Evolutionary conservation across 139 green algal species (phyloP).

Genomic region (Raphidocelis subcapitata): DNA sequence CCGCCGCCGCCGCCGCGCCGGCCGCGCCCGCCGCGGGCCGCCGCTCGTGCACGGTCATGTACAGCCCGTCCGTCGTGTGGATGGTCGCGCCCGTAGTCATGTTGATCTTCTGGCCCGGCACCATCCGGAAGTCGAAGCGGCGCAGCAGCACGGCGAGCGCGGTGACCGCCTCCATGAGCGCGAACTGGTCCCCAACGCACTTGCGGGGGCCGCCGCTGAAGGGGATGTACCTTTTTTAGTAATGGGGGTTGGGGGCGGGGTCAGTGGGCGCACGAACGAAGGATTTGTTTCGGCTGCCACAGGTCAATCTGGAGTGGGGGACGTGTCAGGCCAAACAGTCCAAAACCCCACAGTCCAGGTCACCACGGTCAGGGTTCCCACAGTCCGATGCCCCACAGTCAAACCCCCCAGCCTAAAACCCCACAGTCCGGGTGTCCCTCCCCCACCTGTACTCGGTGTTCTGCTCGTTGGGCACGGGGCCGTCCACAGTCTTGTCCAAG

Average conservation of each 20-base stretch:
- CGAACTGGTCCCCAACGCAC: conserved; percentile 98
- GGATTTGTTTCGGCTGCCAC: too few relatives aligned
- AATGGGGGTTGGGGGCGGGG: too few relatives aligned
- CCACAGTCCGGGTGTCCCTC: not conserved
- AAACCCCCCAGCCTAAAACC: too few relatives aligned
- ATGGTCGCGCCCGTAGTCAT: conserved; percentile 98
- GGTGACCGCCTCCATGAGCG: conserved; percentile 89
- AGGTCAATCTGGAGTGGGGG: too few relatives aligned
- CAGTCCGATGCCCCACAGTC: too few relatives aligned
- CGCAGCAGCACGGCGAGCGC: conserved; percentile 83
- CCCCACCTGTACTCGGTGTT: conserved; percentile 93
- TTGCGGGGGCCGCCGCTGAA: conserved; percentile 91
- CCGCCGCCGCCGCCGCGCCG: conserved; percentile 9
- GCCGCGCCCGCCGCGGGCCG: not conserved
- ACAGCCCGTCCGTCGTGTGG: conserved; percentile 88
- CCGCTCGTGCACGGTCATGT: conserved; percentile 70
- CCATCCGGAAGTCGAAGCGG: conserved; percentile 76
- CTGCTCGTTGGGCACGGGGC: conserved; percentile 88
- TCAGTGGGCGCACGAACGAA: too few relatives aligned
- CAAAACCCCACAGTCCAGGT: too few relatives aligned
- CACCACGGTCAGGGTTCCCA: too few relatives aligned
- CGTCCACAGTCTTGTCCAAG: too few relatives aligned
- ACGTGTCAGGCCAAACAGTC: too few relatives aligned
- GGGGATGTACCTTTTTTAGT: conserved; percentile 57
- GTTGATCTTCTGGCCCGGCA: conserved; percentile 78